Conservation (phyloP, 768 basidiomycete species). For the Suillus clintonianus region DNA sequence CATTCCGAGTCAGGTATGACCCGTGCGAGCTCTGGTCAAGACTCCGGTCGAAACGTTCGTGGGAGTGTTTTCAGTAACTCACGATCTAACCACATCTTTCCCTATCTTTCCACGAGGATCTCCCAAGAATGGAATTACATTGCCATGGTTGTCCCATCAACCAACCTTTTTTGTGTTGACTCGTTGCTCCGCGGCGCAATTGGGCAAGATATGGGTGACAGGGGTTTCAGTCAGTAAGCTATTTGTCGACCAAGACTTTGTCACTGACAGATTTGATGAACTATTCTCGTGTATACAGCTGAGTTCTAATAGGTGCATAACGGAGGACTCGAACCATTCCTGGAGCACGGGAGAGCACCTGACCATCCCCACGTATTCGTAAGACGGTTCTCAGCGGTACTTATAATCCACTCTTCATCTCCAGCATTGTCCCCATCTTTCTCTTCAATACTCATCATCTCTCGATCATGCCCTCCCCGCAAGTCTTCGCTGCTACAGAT, state of each 20-base stretch:
- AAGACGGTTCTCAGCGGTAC: slow-evolving; percentile 23
- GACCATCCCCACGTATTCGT: slow-evolving; percentile 12
- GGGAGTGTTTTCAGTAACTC: slow-evolving; percentile 1
- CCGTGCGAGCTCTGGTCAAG: background rate
- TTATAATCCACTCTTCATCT: slow-evolving; percentile 22
- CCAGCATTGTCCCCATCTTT: slow-evolving; percentile 4
- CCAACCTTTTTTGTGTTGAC: background rate
- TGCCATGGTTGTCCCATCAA: slow-evolving; percentile 4
- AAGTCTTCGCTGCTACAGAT: slow-evolving; percentile 56
- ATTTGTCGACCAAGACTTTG: background rate
- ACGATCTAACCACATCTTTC: slow-evolving; percentile 10
- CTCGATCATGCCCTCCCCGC: slow-evolving; percentile 63
- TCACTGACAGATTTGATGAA: background rate
- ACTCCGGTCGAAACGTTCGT: background rate
- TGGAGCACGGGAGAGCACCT: slow-evolving; percentile 4
- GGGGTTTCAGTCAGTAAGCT: slow-evolving; percentile 1
- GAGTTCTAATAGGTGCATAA: background rate
- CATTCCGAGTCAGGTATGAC: background rate
- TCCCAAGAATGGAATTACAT: slow-evolving; percentile 6
- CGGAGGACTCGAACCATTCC: background rate
- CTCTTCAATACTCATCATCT: slow-evolving; percentile 5
- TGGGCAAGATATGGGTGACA: slow-evolving; percentile 1
- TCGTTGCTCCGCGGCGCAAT: background rate
- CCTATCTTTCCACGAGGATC: slow-evolving; percentile 6
- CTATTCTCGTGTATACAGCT: slow-evolving; percentile 2